Percentiles rank a stretch among this genome's conserved stretches.
These are phyloP conservation scores for Niveomyces coronatus DNA, from an alignment of 2,329 filamentous ascomycete species.

Conservation along the genomic window DNA sequence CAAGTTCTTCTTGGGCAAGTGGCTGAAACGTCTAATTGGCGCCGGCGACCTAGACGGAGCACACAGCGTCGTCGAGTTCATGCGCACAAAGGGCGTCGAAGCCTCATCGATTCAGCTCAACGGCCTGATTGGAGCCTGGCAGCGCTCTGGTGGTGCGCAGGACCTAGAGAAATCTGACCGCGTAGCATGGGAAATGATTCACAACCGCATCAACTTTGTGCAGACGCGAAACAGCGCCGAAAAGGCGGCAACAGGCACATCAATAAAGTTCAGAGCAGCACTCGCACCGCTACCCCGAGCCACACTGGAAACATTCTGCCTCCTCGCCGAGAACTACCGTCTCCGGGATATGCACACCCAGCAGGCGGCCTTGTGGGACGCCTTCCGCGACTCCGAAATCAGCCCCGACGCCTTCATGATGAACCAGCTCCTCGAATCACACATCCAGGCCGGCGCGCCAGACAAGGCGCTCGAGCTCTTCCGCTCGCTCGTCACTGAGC, in stretches of 20 bases:
- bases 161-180: constrained; percentile 52
- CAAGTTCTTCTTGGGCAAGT: constrained; percentile 77
- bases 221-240: constrained; percentile 31
- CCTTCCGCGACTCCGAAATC: constrained; percentile 53
- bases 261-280: neutral
- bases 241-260: neutral
- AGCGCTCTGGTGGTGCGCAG: constrained; percentile 48
- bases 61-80: constrained; percentile 61
- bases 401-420: constrained; percentile 63
- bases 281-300: constrained; percentile 40
- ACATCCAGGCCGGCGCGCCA: constrained; percentile 48
- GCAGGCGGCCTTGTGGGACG: constrained; percentile 50
- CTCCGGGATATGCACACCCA: constrained; percentile 46
- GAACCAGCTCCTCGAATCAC: constrained; percentile 64
- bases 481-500: constrained; percentile 37
- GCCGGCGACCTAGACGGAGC: constrained; percentile 62
- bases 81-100: constrained; percentile 57
- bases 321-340: constrained; percentile 64
- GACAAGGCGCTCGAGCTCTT: constrained; percentile 47
- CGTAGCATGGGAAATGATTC: constrained; percentile 69
- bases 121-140: constrained; percentile 68
- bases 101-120: constrained; percentile 71
- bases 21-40: constrained; percentile 75
- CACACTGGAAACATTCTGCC: constrained; percentile 66
- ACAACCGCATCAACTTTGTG: constrained; percentile 55